Percentiles rank a stretch among this genome's conserved stretches.
Conservation (phyloP, 495 filamentous ascomycete genomes). For the Trichoderma erinaceum region DNA sequence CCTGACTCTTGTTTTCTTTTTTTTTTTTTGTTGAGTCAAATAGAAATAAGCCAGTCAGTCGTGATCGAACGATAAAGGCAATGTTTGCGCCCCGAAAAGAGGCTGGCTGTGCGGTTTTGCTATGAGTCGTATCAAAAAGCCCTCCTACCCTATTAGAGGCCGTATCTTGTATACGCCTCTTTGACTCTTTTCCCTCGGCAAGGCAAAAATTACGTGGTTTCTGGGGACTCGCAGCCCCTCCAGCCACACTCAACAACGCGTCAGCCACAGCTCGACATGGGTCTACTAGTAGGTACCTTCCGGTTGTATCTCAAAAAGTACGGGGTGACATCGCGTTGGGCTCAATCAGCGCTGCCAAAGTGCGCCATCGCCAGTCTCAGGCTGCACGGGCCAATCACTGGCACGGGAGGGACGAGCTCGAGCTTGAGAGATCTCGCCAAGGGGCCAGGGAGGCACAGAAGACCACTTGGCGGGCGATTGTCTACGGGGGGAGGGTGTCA, state of each 20-base stretch:
- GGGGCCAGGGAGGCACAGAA: not conserved
- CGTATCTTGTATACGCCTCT: not conserved
- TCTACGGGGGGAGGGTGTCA: too few species aligned
- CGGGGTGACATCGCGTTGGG: not conserved
- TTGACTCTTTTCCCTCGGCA: not conserved
- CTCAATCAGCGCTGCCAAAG: not conserved
- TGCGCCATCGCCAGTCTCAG: not conserved
- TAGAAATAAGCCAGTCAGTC: too few species aligned
- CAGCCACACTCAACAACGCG: not conserved
- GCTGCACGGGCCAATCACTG: not conserved
- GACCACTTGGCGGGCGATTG: too few species aligned
- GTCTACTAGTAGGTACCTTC: not conserved
- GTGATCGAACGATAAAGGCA: too few species aligned
- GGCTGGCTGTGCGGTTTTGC: too few species aligned
- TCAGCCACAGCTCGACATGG: slow-evolving; percentile 5
- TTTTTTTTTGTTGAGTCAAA: too few species aligned
- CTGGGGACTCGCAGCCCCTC: too few species aligned
- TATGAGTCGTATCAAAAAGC: not conserved
- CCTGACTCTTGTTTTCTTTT: too few species aligned
- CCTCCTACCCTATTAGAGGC: not conserved
- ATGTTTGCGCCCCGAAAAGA: too few species aligned
- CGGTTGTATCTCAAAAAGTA: not conserved
- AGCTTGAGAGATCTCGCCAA: not conserved
- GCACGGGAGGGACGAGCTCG: not conserved
- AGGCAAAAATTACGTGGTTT: not conserved